Evolutionary conservation across 2,329 filamentous ascomycete genomes (phyloP).

Genomic region (Neofusicoccum ribis): DNA sequence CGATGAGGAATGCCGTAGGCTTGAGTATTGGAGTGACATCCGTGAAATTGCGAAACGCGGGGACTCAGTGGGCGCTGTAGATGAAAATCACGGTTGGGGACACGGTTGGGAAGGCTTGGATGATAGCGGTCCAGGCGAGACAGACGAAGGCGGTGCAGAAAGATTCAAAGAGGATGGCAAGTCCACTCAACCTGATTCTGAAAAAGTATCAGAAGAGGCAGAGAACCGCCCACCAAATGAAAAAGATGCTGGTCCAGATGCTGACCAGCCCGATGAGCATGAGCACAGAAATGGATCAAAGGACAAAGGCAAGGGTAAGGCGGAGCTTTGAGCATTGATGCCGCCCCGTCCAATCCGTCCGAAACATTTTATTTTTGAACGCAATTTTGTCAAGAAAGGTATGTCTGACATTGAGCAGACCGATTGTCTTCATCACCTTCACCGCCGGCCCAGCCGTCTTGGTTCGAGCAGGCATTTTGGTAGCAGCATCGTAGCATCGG

Average conservation of each 20-base stretch:
- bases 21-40: constrained; percentile 85
- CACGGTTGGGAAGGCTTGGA: constrained; percentile 10
- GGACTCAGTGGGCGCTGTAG: constrained; percentile 3
- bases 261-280: not conserved
- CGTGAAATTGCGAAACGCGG: constrained; percentile 38
- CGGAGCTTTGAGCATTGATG: constrained; percentile 9
- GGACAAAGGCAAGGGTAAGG: constrained; percentile 20
- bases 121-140: not conserved
- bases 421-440: not conserved
- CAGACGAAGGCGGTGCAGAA: not conserved
- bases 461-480: constrained; percentile 9
- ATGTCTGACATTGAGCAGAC: constrained; percentile 6
- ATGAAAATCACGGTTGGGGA: constrained; percentile 7
- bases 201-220: not conserved
- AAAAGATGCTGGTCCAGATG: not conserved
- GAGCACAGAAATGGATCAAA: not conserved
- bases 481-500: not conserved
- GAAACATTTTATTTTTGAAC: not conserved
- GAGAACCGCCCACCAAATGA: not conserved
- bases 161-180: constrained; percentile 7
- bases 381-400: not conserved
- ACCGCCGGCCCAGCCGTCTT: not conserved
- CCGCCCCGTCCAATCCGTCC: not conserved
- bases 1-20: constrained; percentile 73
- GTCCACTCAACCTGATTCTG: not conserved